phyloP scores from a whole-genome alignment of 2,329 filamentous ascomycete genomes.

The Diplodia corticola region DNA sequence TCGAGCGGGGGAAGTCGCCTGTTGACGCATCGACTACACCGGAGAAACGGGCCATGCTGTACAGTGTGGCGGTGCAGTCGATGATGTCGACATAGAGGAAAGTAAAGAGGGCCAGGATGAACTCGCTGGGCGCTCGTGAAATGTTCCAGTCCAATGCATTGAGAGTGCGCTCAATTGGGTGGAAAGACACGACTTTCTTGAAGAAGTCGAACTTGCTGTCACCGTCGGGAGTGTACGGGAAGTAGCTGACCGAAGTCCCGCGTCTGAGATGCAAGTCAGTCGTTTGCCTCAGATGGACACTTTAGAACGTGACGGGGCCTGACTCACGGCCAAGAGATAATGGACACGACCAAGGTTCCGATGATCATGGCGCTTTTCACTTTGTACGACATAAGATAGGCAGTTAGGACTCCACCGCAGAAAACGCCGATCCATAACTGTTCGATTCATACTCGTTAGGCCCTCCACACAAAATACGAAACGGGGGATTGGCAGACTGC shows the following conservation, averaged over 20 bases:
- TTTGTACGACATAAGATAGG: slow-evolving; percentile 78
- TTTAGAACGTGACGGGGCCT: not conserved
- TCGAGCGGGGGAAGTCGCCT: slow-evolving; percentile 83
- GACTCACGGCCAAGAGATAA: slow-evolving; percentile 76
- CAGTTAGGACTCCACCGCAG: slow-evolving; percentile 77
- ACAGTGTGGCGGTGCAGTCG: slow-evolving; percentile 82
- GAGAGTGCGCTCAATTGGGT: slow-evolving; percentile 69
- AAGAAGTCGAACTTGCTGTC: slow-evolving; percentile 78
- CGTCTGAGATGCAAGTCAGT: slow-evolving; percentile 46
- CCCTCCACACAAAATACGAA: not conserved
- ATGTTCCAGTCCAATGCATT: slow-evolving; percentile 75
- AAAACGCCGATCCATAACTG: slow-evolving; percentile 85
- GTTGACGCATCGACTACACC: slow-evolving; percentile 77
- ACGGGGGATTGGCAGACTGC: slow-evolving; percentile 26
- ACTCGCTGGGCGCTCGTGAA: slow-evolving; percentile 64
- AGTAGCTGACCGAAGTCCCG: slow-evolving; percentile 72
- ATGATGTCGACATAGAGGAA: slow-evolving; percentile 93
- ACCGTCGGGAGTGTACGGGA: slow-evolving; percentile 69
- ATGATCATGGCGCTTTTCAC: slow-evolving; percentile 83
- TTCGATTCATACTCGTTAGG: not conserved
- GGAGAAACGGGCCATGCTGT: slow-evolving; percentile 84
- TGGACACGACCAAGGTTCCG: slow-evolving; percentile 78
- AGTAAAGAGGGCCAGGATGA: slow-evolving; percentile 79
- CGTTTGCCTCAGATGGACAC: not conserved
- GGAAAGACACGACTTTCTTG: slow-evolving; percentile 79